Evolutionary conservation across 2,329 filamentous ascomycete species (phyloP).

Genomic region (Sclerotinia sclerotiorum): DNA sequence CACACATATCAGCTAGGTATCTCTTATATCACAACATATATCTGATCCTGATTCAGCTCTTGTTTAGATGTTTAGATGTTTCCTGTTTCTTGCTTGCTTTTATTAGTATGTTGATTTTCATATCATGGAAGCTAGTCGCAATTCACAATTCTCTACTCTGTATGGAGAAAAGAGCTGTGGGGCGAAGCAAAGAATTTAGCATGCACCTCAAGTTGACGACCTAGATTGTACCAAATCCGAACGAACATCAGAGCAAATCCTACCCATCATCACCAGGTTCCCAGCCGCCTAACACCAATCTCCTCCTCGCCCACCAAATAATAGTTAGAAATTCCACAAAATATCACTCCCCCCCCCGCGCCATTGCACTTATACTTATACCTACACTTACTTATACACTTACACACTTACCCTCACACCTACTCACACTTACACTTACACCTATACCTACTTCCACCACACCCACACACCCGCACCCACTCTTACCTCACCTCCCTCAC

Average conservation of each 20-base stretch:
- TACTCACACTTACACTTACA: neutral
- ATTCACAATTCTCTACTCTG: neutral
- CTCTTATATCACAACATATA: neutral
- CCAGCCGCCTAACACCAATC: neutral
- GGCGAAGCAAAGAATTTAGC: slow-evolving; percentile 2
- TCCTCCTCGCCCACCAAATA: neutral
- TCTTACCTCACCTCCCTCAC: neutral
- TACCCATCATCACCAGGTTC: neutral
- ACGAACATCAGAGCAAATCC: slow-evolving; percentile 14
- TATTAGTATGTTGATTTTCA: neutral
- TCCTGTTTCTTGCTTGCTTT: neutral
- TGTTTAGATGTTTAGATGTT: neutral
- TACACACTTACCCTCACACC: neutral
- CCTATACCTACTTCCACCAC: neutral
- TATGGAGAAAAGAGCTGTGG: slow-evolving; percentile 6
- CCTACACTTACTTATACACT: too few species aligned
- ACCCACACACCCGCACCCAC: neutral
- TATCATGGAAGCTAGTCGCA: neutral
- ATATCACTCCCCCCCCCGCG: neutral
- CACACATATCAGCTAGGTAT: neutral
- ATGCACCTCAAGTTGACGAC: slow-evolving; percentile 9
- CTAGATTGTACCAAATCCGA: slow-evolving; percentile 18
- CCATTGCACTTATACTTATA: too few species aligned
- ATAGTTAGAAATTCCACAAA: neutral
- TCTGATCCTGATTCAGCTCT: neutral